Evolutionary conservation across 179 eudicot species (phyloP).

Genomic region (Beta macrorhiza): DNA sequence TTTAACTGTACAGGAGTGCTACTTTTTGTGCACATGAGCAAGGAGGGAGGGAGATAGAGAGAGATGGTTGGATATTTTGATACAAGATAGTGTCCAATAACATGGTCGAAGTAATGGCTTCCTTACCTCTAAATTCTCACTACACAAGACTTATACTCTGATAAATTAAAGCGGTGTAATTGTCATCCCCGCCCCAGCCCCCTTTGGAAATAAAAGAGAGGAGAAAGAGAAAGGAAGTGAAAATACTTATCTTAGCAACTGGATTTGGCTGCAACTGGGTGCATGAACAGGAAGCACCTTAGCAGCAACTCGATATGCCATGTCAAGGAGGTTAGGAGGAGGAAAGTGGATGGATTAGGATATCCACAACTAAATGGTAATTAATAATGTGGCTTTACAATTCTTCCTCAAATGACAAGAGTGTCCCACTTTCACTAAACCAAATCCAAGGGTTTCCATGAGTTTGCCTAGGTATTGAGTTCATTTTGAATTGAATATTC

Average conservation of each 20-base stretch:
- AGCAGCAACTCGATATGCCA: not conserved
- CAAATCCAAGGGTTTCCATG: not conserved
- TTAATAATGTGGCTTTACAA: not conserved
- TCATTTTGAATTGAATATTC: too few relatives aligned
- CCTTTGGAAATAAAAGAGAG: too few relatives aligned
- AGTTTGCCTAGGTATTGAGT: too few relatives aligned
- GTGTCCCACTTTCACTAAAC: not conserved
- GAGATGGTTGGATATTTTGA: not conserved
- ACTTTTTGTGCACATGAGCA: not conserved
- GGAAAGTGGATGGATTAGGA: not conserved
- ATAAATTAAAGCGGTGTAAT: not conserved
- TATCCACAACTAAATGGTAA: not conserved
- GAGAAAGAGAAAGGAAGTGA: not conserved
- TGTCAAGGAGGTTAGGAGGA: not conserved
- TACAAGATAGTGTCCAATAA: not conserved
- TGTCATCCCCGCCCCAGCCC: not conserved
- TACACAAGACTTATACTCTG: not conserved
- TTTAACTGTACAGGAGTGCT: not conserved
- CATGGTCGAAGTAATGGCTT: not conserved
- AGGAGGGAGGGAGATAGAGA: not conserved
- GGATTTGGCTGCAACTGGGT: slow-evolving; percentile 1
- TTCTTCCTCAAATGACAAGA: not conserved
- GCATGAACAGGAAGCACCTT: not conserved
- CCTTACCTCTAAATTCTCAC: not conserved
- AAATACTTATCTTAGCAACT: not conserved